phyloP scores from a whole-genome alignment of 805 yeast species.

The Ogataea henricii region DNA sequence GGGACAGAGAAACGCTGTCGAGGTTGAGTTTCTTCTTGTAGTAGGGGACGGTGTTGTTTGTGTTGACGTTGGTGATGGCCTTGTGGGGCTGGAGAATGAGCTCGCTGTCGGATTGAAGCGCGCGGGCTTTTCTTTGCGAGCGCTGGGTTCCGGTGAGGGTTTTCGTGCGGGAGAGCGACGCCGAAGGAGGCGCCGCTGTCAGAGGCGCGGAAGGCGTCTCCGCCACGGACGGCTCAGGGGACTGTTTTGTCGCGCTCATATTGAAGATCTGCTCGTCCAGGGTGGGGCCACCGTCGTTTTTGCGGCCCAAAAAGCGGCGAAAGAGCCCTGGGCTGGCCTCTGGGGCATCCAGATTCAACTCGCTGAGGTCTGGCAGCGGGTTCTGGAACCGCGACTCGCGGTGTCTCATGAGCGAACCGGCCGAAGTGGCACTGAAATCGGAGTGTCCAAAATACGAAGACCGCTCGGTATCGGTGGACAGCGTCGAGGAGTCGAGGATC shows the following conservation, averaged over 20 bases:
- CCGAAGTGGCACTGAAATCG: constrained; percentile 86
- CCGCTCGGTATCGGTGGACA: constrained; percentile 37
- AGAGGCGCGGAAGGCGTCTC: too few species aligned
- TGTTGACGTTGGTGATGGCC: constrained; percentile 45
- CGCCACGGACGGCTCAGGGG: too few species aligned
- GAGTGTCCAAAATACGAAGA: constrained; percentile 56
- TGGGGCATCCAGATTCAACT: constrained; percentile 14
- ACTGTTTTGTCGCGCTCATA: constrained; percentile 8
- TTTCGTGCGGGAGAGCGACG: too few species aligned
- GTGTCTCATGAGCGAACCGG: constrained; percentile 82
- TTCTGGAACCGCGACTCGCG: constrained; percentile 38
- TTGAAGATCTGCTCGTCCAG: constrained; percentile 37
- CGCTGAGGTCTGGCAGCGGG: constrained; percentile 15
- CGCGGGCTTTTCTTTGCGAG: constrained; percentile 66
- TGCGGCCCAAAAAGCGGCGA: constrained; percentile 42
- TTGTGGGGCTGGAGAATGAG: constrained; percentile 64
- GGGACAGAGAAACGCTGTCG: constrained; percentile 33
- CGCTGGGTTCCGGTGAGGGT: constrained; percentile 70
- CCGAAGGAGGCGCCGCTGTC: too few species aligned
- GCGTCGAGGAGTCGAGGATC: constrained; percentile 33
- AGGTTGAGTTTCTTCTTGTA: constrained; percentile 13
- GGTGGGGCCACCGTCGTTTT: constrained; percentile 32
- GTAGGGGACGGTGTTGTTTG: constrained; percentile 42
- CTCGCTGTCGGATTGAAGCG: constrained; percentile 59
- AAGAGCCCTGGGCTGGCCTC: constrained; percentile 49